phyloP scores from a whole-genome alignment of 257 asterid genomes.

The Solanum habrochaites region DNA sequence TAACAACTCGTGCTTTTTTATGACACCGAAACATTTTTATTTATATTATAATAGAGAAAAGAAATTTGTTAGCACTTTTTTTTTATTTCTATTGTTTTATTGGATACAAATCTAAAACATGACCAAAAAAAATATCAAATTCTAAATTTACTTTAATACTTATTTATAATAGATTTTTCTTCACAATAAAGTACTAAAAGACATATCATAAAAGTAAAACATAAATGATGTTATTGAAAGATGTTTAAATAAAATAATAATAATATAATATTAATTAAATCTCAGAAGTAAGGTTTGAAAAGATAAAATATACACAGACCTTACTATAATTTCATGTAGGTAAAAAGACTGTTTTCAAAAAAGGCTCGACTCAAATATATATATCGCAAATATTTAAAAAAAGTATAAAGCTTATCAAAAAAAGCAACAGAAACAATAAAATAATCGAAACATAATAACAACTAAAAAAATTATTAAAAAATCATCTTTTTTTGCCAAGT shows the following conservation, averaged over 20 bases:
- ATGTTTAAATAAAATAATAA: too few relatives aligned
- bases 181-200: background rate
- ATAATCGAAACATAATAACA: background rate
- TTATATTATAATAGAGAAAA: too few relatives aligned
- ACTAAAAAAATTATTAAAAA: background rate
- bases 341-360: too few relatives aligned
- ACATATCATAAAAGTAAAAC: too few relatives aligned
- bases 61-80: background rate
- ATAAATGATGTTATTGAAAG: too few relatives aligned
- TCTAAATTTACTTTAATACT: background rate
- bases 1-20: background rate
- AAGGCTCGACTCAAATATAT: too few relatives aligned
- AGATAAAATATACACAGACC: background rate
- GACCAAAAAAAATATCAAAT: background rate
- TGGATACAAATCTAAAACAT: background rate
- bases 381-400: too few relatives aligned
- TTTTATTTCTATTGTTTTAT: background rate
- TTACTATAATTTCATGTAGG: too few relatives aligned
- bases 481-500: background rate
- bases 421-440: background rate
- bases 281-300: too few relatives aligned
- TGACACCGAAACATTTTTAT: background rate
- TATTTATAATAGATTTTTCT: background rate
- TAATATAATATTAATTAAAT: too few relatives aligned
- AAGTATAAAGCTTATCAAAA: too few relatives aligned